phyloP scores from a whole-genome alignment of 2,329 filamentous ascomycete genomes.

The Lomentospora prolificans region DNA sequence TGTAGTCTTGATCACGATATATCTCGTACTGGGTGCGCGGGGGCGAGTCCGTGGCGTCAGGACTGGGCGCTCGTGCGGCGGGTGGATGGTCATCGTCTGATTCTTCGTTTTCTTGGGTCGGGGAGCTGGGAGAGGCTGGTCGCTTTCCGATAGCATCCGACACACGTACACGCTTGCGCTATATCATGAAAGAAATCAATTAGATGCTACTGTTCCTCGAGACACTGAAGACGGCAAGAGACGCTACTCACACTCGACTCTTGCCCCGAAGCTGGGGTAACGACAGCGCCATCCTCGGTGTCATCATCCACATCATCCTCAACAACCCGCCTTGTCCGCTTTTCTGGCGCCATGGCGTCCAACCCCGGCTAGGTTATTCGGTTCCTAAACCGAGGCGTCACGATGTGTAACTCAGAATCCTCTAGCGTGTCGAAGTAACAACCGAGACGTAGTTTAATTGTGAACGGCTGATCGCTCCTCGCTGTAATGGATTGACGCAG shows the following conservation, averaged over 20 bases:
- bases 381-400: no score
- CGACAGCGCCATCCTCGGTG: slow-evolving; percentile 25
- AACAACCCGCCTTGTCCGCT: slow-evolving; percentile 30
- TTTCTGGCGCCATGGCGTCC: slow-evolving; percentile 23
- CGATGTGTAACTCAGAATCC: no score
- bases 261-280: slow-evolving; percentile 30
- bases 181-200: slow-evolving; percentile 4
- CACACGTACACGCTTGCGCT: slow-evolving; percentile 25
- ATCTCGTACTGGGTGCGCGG: slow-evolving; percentile 52
- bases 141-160: slow-evolving; percentile 16
- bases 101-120: slow-evolving; percentile 12
- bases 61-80: slow-evolving; percentile 5
- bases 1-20: slow-evolving; percentile 49
- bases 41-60: slow-evolving; percentile 23
- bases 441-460: no score
- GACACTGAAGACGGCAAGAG: no score
- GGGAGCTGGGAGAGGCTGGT: slow-evolving; percentile 5
- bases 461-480: no score
- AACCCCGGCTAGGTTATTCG: no score
- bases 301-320: slow-evolving; percentile 26
- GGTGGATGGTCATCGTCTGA: slow-evolving; percentile 22
- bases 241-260: slow-evolving; percentile 18
- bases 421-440: no score
- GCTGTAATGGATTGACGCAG: no score
- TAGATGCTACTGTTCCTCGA: neutral